Conservation (phyloP, 2,329 filamentous ascomycete species). For the Fusarium nygamai region DNA sequence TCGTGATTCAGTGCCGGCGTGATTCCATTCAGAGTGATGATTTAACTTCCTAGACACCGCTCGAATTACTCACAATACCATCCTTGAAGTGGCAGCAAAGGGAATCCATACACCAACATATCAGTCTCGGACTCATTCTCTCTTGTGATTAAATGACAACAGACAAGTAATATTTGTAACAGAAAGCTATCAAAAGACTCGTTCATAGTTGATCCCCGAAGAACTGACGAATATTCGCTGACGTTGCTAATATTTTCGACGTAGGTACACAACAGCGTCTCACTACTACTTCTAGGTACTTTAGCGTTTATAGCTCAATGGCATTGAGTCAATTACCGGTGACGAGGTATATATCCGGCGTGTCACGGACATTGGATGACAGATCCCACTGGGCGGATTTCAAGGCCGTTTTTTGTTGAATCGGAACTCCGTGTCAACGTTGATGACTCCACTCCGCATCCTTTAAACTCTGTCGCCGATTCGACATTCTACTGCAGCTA, state of each 20-base stretch:
- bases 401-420: rapidly evolving
- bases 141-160: neutral
- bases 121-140: neutral
- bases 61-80: rapidly evolving
- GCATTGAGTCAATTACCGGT: neutral
- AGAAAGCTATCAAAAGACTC: too few relatives aligned
- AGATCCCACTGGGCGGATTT: too few relatives aligned
- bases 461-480: neutral
- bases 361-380: neutral
- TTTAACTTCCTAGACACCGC: rapidly evolving
- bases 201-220: too few relatives aligned
- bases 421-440: neutral
- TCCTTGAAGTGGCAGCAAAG: rapidly evolving
- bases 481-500: neutral
- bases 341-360: neutral
- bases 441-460: neutral
- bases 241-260: rapidly evolving
- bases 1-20: neutral
- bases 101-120: rapidly evolving
- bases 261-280: neutral
- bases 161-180: neutral
- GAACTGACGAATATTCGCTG: rapidly evolving
- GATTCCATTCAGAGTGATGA: rapidly evolving
- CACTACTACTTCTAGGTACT: too few relatives aligned
- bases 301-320: neutral